Conservation (phyloP, 176 grass and related monocot genomes). For the Saccharum officinarum region DNA sequence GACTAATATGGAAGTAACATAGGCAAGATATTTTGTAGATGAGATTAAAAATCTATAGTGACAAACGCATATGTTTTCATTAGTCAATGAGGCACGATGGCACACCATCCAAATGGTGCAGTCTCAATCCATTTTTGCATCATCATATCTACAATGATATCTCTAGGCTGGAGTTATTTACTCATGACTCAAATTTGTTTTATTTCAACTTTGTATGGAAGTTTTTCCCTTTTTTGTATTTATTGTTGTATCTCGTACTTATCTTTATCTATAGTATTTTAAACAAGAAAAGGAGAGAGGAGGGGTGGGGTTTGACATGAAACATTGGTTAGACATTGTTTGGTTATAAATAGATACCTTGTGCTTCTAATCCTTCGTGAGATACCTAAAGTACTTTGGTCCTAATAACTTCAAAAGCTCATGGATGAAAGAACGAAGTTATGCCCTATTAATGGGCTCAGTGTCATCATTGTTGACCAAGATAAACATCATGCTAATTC, state of each 20-base stretch:
- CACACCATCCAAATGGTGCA: not conserved
- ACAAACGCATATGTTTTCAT: not conserved
- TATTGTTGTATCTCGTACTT: not conserved
- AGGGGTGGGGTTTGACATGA: too few species aligned
- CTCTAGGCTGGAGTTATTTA: not conserved
- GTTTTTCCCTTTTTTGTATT: not conserved
- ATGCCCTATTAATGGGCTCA: not conserved
- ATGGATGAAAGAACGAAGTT: not conserved
- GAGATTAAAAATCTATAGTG: not conserved
- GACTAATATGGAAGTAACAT: not conserved
- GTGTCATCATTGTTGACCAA: constrained; percentile 22
- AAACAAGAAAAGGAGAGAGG: not conserved
- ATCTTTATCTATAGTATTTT: not conserved
- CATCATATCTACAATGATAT: not conserved
- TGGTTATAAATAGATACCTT: not conserved
- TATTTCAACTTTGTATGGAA: not conserved
- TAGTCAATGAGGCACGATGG: not conserved
- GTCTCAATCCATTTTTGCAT: not conserved
- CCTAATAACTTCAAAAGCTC: not conserved
- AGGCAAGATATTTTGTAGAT: not conserved
- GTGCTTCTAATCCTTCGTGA: not conserved
- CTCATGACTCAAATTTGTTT: not conserved
- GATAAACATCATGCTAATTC: not conserved
- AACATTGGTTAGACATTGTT: not conserved
- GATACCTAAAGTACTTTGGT: not conserved